Evolutionary conservation across 208 protist genomes (phyloP), one percentile per base, ranked within the genome.

Genomic region (Kentomonas sorsogonicus): DNA sequence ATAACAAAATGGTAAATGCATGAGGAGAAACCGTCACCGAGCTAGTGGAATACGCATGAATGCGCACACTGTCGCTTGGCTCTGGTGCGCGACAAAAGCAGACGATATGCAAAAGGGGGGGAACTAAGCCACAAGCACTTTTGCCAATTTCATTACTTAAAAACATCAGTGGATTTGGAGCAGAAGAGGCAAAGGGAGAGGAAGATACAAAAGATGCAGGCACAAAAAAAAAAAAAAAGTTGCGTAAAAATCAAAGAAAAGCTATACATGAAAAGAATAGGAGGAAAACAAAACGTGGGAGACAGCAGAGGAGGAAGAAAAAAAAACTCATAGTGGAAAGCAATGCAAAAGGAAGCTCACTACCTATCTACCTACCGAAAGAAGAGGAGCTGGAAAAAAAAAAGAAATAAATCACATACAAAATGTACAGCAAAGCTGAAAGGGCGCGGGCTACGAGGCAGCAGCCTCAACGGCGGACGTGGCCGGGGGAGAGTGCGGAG

Each of bases 61-160:
- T n/a, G n/a, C n/a, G n/a, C n/a, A n/a, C n/a, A n/a, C n/a, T n/a
- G n/a, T n/a, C n/a, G n/a, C n/a, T n/a, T n/a, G n/a, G n/a, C n/a
- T n/a, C n/a, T n/a, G 33, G 33, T 40, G 33, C 25, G 33, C 9
- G 18, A 40, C 3, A 41, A 18, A 36, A 40, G 20, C 7, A 54
- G 50, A 40, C 11, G 11, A 39, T 41, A 54, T 23, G n/a, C 6
- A 54, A 54, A 40, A 40, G 2, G 29, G n/a, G n/a, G n/a, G n/a
- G n/a, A n/a, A n/a, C n/a, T n/a, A 20, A 13, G 33, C 33, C 33
- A 36, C 33, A 36, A 36, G 7, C 33, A 36, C 33, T 36, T 36
- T 5, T 11, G 7, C 5, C 33, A 11, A 36, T 36, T 5, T 5
- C 11, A 36, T 36, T 11, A 5, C 33, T 36, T 5, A 5, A 36